Percentiles rank a stretch among this genome's conserved stretches.
phyloP scores from a whole-genome alignment of 495 filamentous ascomycete species.

The Penicillium silybi region DNA sequence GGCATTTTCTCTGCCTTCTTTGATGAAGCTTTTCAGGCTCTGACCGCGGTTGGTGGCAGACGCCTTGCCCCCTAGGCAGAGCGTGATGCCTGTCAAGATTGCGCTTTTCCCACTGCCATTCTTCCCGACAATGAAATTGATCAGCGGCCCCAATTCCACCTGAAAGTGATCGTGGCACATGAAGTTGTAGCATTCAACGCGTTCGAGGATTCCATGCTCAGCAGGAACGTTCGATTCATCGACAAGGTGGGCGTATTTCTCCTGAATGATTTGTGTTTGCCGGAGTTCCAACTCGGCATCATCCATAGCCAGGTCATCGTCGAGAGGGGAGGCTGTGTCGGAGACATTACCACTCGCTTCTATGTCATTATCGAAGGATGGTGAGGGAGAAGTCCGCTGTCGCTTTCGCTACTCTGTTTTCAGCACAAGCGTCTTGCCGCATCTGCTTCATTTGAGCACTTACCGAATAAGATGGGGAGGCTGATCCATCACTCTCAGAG shows the following conservation, averaged over 20 bases:
- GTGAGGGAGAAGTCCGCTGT: slow-evolving; percentile 27
- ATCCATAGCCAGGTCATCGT: slow-evolving; percentile 35
- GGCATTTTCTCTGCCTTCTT: slow-evolving; percentile 70
- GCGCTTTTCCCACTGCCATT: slow-evolving; percentile 99
- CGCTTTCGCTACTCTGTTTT: slow-evolving; percentile 35
- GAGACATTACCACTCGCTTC: slow-evolving; percentile 24
- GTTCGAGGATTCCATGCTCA: slow-evolving; percentile 80
- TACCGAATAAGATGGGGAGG: slow-evolving; percentile 43
- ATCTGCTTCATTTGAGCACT: slow-evolving; percentile 6
- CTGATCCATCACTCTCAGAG: slow-evolving; percentile 39
- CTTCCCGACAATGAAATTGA: slow-evolving; percentile 96
- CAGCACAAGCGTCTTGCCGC: slow-evolving; percentile 3
- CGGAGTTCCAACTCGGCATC: slow-evolving; percentile 56
- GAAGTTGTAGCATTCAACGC: slow-evolving; percentile 82
- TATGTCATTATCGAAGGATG: slow-evolving; percentile 17
- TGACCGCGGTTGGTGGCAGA: slow-evolving; percentile 92
- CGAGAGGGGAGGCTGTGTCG: slow-evolving; percentile 25
- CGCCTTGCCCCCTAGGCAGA: slow-evolving; percentile 94
- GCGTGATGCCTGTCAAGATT: slow-evolving; percentile 86
- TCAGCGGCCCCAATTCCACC: slow-evolving; percentile 80
- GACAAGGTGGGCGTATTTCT: slow-evolving; percentile 49
- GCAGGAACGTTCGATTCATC: slow-evolving; percentile 67
- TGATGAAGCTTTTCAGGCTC: slow-evolving; percentile 87
- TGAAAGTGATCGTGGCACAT: slow-evolving; percentile 87
- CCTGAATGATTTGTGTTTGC: slow-evolving; percentile 67